These are phyloP conservation scores for Aschersonia sp. DNA, from an alignment of 2,329 filamentous ascomycete species.

Conservation along the genomic window DNA sequence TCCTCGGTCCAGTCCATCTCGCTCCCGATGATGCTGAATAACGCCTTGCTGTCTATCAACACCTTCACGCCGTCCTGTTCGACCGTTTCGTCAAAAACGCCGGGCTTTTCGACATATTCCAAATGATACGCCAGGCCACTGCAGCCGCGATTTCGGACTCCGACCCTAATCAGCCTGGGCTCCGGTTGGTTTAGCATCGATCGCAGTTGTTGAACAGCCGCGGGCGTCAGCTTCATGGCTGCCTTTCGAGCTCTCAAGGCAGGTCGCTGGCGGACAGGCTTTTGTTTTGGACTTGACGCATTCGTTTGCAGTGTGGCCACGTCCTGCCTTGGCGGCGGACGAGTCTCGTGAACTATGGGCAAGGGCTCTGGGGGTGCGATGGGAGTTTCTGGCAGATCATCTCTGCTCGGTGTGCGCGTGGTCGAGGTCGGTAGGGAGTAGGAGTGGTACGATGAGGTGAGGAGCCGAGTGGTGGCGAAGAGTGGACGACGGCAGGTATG, in stretches of 20 bases:
- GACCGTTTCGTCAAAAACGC: conserved; percentile 77
- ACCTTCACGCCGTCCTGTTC: conserved; percentile 96
- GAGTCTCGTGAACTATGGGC: conserved; percentile 37
- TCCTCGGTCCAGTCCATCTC: conserved; percentile 99
- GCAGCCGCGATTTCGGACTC: conserved; percentile 87
- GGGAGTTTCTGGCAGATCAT: conserved; percentile 30
- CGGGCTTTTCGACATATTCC: conserved; percentile 88
- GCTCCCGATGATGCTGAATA: conserved; percentile 95
- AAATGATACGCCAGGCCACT: conserved; percentile 87
- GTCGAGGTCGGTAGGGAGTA: conserved; percentile 32
- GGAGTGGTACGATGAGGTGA: conserved; percentile 30
- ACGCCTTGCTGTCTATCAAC: conserved; percentile 88
- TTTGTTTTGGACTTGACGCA: conserved; percentile 52
- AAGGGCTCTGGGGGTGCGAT: conserved; percentile 29
- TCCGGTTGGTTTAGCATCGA: conserved; percentile 70
- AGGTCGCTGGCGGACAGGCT: conserved; percentile 25
- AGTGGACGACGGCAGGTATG: conserved; percentile 25
- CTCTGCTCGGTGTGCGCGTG: conserved; percentile 25
- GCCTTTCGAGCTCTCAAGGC: conserved; percentile 60
- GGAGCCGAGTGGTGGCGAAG: conserved; percentile 21
- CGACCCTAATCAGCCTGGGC: conserved; percentile 85
- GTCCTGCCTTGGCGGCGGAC: conserved; percentile 22
- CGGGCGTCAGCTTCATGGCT: conserved; percentile 71
- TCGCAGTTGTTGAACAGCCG: conserved; percentile 67
- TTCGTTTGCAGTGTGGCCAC: conserved; percentile 22